phyloP scores from a whole-genome alignment of 78 protist genomes.

The Bodo saltans region DNA sequence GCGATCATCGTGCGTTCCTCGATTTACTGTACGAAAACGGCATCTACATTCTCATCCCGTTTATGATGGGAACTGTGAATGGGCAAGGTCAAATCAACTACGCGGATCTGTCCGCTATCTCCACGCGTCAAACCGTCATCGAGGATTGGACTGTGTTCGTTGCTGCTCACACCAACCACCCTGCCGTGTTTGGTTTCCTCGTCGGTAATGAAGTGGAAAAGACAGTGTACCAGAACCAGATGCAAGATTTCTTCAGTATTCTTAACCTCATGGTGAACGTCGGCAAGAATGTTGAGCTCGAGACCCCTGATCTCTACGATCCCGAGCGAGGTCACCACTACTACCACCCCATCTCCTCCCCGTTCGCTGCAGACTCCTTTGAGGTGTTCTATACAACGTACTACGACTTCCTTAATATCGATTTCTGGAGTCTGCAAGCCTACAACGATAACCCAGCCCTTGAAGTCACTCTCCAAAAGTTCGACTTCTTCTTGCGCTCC shows the following conservation, averaged over 20 bases:
- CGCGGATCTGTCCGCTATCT: neutral
- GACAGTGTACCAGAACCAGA: neutral
- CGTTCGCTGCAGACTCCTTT: neutral
- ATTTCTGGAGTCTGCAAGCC: conserved; percentile 10
- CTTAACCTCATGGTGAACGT: conserved; percentile 19
- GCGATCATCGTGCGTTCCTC: conserved; percentile 16
- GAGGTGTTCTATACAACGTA: neutral
- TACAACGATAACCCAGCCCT: neutral
- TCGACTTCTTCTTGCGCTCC: neutral
- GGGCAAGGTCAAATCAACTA: neutral
- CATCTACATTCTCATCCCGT: conserved; percentile 9
- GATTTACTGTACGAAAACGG: neutral
- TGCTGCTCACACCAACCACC: neutral
- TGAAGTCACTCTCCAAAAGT: neutral
- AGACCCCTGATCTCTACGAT: neutral
- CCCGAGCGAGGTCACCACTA: too few relatives aligned
- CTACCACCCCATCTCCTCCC: neutral
- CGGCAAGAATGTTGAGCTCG: neutral
- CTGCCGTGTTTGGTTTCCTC: conserved; percentile 30
- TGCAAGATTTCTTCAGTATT: conserved; percentile 5
- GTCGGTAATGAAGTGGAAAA: conserved; percentile 31
- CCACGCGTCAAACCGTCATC: neutral
- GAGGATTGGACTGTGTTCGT: conserved; percentile 15
- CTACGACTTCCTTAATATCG: conserved; percentile 6
- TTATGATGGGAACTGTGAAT: too few relatives aligned